A percentile compares a stretch with the other conserved stretches of the same genome.
Evolutionary conservation across 2,329 filamentous ascomycete genomes (phyloP).

Genomic region (Hortaea sp.): DNA sequence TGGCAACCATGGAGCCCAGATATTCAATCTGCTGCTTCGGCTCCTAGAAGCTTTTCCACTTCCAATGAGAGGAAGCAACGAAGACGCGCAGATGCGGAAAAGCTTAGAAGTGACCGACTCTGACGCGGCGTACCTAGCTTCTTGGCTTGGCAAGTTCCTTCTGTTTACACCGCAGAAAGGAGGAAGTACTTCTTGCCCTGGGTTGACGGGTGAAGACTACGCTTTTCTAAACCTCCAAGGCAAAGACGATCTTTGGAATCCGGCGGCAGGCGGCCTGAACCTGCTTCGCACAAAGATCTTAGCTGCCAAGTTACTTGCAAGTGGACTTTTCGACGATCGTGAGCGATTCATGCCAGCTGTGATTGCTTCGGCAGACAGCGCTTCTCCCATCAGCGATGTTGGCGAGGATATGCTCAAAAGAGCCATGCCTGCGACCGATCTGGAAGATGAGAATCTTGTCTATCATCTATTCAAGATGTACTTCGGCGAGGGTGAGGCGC

Average conservation of each 20-base stretch:
- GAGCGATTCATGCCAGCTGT: slow-evolving; percentile 78
- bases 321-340: slow-evolving; percentile 71
- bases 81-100: slow-evolving; percentile 60
- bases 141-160: slow-evolving; percentile 68
- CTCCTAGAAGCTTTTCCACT: slow-evolving; percentile 61
- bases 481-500: slow-evolving; percentile 44
- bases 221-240: slow-evolving; percentile 57
- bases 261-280: slow-evolving; percentile 52
- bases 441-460: slow-evolving; percentile 60
- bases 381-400: slow-evolving; percentile 70
- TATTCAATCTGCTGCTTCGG: slow-evolving; percentile 76
- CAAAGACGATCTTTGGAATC: slow-evolving; percentile 61
- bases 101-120: slow-evolving; percentile 57
- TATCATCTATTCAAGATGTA: slow-evolving; percentile 63
- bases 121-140: slow-evolving; percentile 65
- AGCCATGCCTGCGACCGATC: slow-evolving; percentile 52
- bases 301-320: slow-evolving; percentile 63
- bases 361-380: slow-evolving; percentile 71
- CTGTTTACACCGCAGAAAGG: slow-evolving; percentile 44
- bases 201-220: slow-evolving; percentile 56
- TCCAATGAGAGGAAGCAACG: slow-evolving; percentile 66
- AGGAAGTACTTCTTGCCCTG: slow-evolving; percentile 39
- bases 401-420: slow-evolving; percentile 85
- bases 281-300: slow-evolving; percentile 60
- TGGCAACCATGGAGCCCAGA: slow-evolving; percentile 48